Evolutionary conservation across 2,329 filamentous ascomycete species (phyloP).

Genomic region (Hypoxylon sp.): DNA sequence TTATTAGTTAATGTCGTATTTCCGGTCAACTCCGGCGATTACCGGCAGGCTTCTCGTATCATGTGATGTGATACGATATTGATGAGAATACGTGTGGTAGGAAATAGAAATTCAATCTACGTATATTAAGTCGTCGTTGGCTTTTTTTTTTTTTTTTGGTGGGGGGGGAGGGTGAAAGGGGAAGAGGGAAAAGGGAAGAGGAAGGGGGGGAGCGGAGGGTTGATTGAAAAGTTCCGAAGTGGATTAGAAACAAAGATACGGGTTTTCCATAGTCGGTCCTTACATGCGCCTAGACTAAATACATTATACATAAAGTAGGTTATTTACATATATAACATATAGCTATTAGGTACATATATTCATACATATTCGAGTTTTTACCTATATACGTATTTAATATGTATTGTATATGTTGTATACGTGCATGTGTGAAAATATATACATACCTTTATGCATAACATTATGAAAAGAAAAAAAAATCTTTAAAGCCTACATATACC

Average conservation of each 20-base stretch:
- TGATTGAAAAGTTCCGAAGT: constrained; percentile 7
- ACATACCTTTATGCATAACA: too few species aligned
- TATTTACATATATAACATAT: too few species aligned
- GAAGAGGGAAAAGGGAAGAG: too few species aligned
- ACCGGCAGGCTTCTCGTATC: constrained; percentile 34
- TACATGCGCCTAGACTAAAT: constrained; percentile 14
- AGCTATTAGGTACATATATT: too few species aligned
- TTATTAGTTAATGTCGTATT: constrained; percentile 22
- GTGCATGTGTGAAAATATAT: too few species aligned
- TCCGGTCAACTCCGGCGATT: constrained; percentile 25
- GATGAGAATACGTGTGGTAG: not conserved
- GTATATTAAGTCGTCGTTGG: constrained; percentile 24
- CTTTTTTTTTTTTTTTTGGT: constrained; percentile 12
- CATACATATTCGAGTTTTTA: too few species aligned
- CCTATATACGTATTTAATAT: too few species aligned
- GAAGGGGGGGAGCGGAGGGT: too few species aligned
- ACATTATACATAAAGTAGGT: not conserved
- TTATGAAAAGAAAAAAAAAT: too few species aligned
- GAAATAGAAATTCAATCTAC: not conserved
- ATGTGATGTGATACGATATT: constrained; percentile 36
- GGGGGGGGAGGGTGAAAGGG: too few species aligned
- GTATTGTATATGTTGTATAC: too few species aligned
- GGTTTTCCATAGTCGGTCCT: constrained; percentile 3
- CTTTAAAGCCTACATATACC: too few species aligned
- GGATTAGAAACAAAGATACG: constrained; percentile 21